Conservation (phyloP, 345 rosid species). For the Populus ilicifolia region DNA sequence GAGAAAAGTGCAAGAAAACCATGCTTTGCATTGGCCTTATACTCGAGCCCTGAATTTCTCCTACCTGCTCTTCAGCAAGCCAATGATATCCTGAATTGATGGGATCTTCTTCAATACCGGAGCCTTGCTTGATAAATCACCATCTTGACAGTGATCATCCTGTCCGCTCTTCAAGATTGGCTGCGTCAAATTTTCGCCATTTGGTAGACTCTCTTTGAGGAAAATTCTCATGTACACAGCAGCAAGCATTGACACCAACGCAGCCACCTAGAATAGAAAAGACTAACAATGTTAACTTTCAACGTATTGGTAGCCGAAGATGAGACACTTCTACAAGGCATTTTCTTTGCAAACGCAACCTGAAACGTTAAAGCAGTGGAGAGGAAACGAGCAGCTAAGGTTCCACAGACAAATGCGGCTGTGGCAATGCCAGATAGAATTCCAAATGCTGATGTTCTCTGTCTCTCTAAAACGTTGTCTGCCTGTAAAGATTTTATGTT, state of each 20-base stretch:
- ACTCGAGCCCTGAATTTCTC: not conserved
- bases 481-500: slow-evolving; percentile 44
- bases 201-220: slow-evolving; percentile 45
- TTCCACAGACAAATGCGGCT: slow-evolving; percentile 51
- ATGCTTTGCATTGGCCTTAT: not conserved
- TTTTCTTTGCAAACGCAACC: slow-evolving; percentile 30
- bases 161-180: slow-evolving; percentile 45
- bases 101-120: slow-evolving; percentile 48
- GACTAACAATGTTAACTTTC: not conserved
- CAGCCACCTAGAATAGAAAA: slow-evolving; percentile 49
- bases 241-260: slow-evolving; percentile 48
- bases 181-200: slow-evolving; percentile 25
- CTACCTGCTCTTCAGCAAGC: slow-evolving; percentile 59
- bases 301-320: not conserved
- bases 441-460: slow-evolving; percentile 66
- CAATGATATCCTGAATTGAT: slow-evolving; percentile 43
- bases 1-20: not conserved
- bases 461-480: slow-evolving; percentile 43
- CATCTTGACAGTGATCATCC: slow-evolving; percentile 14
- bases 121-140: slow-evolving; percentile 10
- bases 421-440: slow-evolving; percentile 53
- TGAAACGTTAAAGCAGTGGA: slow-evolving; percentile 50
- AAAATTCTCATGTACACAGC: slow-evolving; percentile 77
- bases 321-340: not conserved
- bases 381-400: slow-evolving; percentile 72